Conservation (phyloP, 805 yeast genomes). For the Candida odintsovae region DNA sequence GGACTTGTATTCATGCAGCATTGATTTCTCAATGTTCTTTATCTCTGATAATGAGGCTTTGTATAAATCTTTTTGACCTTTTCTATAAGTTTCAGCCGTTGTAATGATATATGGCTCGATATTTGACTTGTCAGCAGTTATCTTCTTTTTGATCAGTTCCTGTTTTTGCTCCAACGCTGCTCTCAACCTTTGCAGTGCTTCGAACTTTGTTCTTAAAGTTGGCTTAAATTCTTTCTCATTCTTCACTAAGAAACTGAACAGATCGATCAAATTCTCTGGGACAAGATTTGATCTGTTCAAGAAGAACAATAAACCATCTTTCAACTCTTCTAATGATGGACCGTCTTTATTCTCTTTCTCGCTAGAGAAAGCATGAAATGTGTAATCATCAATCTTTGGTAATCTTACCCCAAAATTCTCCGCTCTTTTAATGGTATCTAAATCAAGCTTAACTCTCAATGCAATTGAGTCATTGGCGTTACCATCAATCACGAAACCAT, state of each 20-base stretch:
- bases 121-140: slow-evolving; percentile 1
- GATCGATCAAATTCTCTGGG: slow-evolving; percentile 22
- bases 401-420: slow-evolving; percentile 30
- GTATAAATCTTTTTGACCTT: slow-evolving; percentile 44
- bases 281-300: slow-evolving; percentile 22
- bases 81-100: slow-evolving; percentile 38
- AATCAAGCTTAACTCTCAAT: slow-evolving; percentile 48
- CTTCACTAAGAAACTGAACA: slow-evolving; percentile 25
- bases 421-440: slow-evolving; percentile 25
- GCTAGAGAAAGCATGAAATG: slow-evolving; percentile 31
- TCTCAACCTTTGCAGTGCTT: slow-evolving; percentile 51
- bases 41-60: slow-evolving; percentile 37
- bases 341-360: slow-evolving; percentile 11
- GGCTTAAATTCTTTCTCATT: slow-evolving; percentile 32
- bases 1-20: slow-evolving; percentile 37
- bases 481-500: slow-evolving; percentile 53
- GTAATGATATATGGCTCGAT: slow-evolving; percentile 19
- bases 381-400: slow-evolving; percentile 34
- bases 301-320: slow-evolving; percentile 29
- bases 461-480: slow-evolving; percentile 62
- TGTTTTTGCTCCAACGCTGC: slow-evolving; percentile 48
- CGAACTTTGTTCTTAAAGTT: slow-evolving; percentile 47
- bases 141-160: slow-evolving; percentile 15
- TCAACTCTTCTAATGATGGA: slow-evolving; percentile 8
- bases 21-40: slow-evolving; percentile 44